Conservation (phyloP, 441 rosid species). For the Pelargonium fulgidum region DNA sequence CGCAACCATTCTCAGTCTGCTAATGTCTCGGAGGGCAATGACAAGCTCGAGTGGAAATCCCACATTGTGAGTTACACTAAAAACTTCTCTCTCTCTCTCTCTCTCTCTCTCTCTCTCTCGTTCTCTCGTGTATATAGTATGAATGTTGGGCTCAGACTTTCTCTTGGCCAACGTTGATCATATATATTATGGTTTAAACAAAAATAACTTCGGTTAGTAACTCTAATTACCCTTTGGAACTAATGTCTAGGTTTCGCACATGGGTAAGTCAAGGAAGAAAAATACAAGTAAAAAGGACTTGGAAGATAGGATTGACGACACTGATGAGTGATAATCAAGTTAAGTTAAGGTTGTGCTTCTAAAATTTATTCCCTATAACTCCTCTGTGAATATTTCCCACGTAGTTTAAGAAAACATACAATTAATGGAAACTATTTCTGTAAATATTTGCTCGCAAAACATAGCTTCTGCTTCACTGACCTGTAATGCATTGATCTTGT, state of each 20-base stretch:
- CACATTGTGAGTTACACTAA: conserved; percentile 48
- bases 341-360: not conserved
- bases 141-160: too few relatives aligned
- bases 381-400: not conserved
- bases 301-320: not conserved
- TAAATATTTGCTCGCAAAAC: not conserved
- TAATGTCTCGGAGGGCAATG: conserved; percentile 27
- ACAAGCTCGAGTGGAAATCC: conserved; percentile 67
- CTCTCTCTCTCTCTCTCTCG: not conserved
- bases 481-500: too few relatives aligned
- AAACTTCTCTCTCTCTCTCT: not conserved
- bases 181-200: not conserved
- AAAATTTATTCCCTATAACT: not conserved
- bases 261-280: conserved; percentile 1
- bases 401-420: not conserved
- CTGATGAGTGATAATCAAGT: not conserved
- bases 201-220: not conserved
- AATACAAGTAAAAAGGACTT: not conserved
- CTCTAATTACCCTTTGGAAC: not conserved
- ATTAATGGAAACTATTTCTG: not conserved
- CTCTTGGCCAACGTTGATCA: not conserved
- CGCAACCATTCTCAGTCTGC: conserved; percentile 38
- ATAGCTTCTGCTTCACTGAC: not conserved
- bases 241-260: not conserved
- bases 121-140: not conserved